phyloP scores from a whole-genome alignment of 805 yeast genomes.

The Aciculoconidium aculeatum region DNA sequence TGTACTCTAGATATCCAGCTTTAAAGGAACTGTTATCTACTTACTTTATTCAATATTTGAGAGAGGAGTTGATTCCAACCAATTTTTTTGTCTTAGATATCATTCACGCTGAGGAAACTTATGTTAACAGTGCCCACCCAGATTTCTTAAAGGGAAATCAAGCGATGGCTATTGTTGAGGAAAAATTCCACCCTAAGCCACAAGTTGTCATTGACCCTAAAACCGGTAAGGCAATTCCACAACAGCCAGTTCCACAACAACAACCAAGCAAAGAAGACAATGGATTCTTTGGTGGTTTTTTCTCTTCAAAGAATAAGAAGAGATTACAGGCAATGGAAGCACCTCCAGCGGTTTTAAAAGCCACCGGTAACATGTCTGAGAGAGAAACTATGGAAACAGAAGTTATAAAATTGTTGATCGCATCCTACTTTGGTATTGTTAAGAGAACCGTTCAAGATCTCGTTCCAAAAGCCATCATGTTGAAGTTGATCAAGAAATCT shows the following conservation, averaged over 20 bases:
- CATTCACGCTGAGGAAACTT: conserved; percentile 82
- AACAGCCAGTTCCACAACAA: conserved; percentile 22
- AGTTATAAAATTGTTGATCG: conserved; percentile 86
- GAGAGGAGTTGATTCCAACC: conserved; percentile 79
- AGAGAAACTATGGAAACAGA: conserved; percentile 96
- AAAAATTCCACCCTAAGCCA: conserved; percentile 70
- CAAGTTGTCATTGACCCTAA: conserved; percentile 82
- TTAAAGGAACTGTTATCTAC: conserved; percentile 82
- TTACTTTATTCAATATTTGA: conserved; percentile 71
- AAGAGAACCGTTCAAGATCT: conserved; percentile 90
- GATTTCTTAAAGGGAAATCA: conserved; percentile 91
- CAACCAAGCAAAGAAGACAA: conserved; percentile 39
- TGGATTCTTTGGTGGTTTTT: conserved; percentile 95
- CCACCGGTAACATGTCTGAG: conserved; percentile 88
- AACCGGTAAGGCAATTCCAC: conserved; percentile 74
- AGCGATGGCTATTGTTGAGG: conserved; percentile 90
- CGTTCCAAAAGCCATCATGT: conserved; percentile 93
- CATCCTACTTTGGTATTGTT: conserved; percentile 87
- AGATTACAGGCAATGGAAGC: conserved; percentile 94
- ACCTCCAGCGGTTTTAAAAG: conserved; percentile 92
- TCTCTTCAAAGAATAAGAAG: conserved; percentile 87
- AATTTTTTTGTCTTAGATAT: conserved; percentile 79
- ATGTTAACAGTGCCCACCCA: conserved; percentile 96
- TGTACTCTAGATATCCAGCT: conserved; percentile 83
- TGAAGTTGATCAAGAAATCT: conserved; percentile 78